Evolutionary conservation across 2,329 filamentous ascomycete genomes (phyloP).

Genomic region (Penicillium sp.): DNA sequence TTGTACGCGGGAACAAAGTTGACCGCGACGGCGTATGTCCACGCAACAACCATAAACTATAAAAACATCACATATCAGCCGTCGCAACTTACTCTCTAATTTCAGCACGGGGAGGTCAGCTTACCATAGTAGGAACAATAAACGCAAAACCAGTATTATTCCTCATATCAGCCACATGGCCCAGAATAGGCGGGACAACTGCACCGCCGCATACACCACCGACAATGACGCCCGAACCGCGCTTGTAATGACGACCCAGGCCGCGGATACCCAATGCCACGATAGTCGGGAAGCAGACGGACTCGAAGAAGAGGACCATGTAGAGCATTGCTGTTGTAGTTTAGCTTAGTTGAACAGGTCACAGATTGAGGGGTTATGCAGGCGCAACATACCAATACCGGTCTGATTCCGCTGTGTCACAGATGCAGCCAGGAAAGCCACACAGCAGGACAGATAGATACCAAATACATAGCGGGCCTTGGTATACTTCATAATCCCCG

Average conservation of each 20-base stretch:
- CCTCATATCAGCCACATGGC: constrained; percentile 65
- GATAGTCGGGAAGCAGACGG: constrained; percentile 79
- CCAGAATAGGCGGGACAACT: constrained; percentile 70
- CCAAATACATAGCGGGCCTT: constrained; percentile 72
- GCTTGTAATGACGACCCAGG: constrained; percentile 74
- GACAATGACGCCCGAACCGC: constrained; percentile 72
- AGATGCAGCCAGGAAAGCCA: constrained; percentile 59
- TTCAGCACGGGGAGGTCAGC: constrained; percentile 29
- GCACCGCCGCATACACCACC: constrained; percentile 73
- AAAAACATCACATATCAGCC: constrained; percentile 7
- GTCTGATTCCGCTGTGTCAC: constrained; percentile 52
- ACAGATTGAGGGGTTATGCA: neutral
- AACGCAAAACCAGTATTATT: constrained; percentile 64
- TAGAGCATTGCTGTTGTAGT: constrained; percentile 54
- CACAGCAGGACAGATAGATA: constrained; percentile 63
- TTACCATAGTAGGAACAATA: constrained; percentile 62
- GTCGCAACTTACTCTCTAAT: constrained; percentile 11
- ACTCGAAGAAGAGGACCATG: constrained; percentile 77
- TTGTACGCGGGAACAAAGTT: constrained; percentile 69
- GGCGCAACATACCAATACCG: constrained; percentile 43
- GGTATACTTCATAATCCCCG: constrained; percentile 65
- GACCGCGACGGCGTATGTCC: constrained; percentile 60
- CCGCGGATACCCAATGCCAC: constrained; percentile 77
- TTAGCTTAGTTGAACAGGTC: neutral
- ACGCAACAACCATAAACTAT: constrained; percentile 58